Conservation (phyloP, 1,284 basidiomycete genomes). For the Microbotryum lychnidis-dioicae region DNA sequence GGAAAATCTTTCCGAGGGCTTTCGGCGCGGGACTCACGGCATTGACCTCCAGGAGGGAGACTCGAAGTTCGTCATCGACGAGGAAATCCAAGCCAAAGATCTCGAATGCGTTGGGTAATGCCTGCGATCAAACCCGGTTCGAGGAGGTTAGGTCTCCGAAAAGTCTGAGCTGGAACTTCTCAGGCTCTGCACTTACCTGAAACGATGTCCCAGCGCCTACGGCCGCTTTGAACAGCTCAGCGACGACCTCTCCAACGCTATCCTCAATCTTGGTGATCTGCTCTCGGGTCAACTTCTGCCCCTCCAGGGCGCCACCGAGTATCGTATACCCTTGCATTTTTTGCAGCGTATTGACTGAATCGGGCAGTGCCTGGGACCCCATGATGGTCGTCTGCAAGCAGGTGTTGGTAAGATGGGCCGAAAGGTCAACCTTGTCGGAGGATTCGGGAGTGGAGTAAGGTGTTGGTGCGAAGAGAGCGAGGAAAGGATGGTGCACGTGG, state of each 20-base stretch:
- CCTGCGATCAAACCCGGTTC: constrained; percentile 44
- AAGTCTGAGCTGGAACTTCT: background rate
- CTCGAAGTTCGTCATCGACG: constrained; percentile 53
- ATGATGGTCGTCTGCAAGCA: constrained; percentile 60
- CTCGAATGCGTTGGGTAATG: constrained; percentile 87
- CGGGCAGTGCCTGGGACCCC: constrained; percentile 8
- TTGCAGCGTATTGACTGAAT: constrained; percentile 31
- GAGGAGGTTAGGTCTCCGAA: constrained; percentile 20
- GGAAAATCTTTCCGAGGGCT: background rate
- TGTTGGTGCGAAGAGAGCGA: constrained; percentile 26
- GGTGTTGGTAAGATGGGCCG: constrained; percentile 88
- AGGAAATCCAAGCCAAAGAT: constrained; percentile 89
- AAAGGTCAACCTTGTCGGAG: constrained; percentile 49
- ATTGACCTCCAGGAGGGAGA: constrained; percentile 83
- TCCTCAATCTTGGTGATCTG: constrained; percentile 55
- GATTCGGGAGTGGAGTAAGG: constrained; percentile 51
- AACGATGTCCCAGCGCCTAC: constrained; percentile 77
- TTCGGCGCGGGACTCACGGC: constrained; percentile 42
- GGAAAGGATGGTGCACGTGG: constrained; percentile 31
- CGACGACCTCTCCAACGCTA: constrained; percentile 60
- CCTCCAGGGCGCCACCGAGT: constrained; percentile 9
- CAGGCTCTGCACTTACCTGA: constrained; percentile 51
- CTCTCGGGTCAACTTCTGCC: constrained; percentile 36
- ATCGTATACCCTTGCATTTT: constrained; percentile 14
- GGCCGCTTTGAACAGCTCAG: constrained; percentile 77